Base-by-base conservation (phyloP, 768 basidiomycete species). In the Rhizopogon vulgaris region DNA sequence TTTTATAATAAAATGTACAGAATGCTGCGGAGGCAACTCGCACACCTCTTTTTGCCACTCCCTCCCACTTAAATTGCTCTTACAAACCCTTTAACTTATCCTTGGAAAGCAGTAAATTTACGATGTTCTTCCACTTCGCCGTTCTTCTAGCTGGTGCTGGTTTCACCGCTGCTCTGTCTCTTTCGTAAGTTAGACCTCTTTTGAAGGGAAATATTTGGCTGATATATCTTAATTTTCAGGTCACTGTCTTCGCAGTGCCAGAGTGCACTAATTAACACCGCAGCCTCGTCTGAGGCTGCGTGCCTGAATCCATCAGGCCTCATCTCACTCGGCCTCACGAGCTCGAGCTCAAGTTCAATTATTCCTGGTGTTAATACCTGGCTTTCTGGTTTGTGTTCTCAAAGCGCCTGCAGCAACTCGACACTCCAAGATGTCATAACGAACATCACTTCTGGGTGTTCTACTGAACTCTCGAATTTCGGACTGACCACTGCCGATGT, bases 311-410 rank as follows among this genome's bases (percentile, higher is more conserved):
- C 73, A 8, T 45, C 60, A 7, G 65, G 62, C 5, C 60, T 74
- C 25, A 54, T 63, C 8, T 61, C 62, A 5, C 58, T 74, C 37
- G 60, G 53, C 4, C 4, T 64, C 22, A 53, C 56, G 3, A 62
- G 63, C 37, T 59, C 65, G 3, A 56, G 51, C 22, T 53, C 66
- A 24, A 61, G 65, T 11, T 75, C 74, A 0, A 38, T 76, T 48
- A 59, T 76, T 32, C 56, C 64, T 1, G 67, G 80, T 11, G 57
- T 88, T 51, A 70, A 84, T 65, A 74, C 48, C 38, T 90, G 87
- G 87, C 66, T 87, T 43, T 72, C 67, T 0, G 78, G 76, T 42
- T 36, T 85, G 48, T 87, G 86, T 62, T 56, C 73, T 15, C 67
- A 69, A 41, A 67, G 68, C 3, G 63, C 78, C 8, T 88, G 87